Conservation (phyloP, 176 grass and related monocot species). For the Carex cristatella region DNA sequence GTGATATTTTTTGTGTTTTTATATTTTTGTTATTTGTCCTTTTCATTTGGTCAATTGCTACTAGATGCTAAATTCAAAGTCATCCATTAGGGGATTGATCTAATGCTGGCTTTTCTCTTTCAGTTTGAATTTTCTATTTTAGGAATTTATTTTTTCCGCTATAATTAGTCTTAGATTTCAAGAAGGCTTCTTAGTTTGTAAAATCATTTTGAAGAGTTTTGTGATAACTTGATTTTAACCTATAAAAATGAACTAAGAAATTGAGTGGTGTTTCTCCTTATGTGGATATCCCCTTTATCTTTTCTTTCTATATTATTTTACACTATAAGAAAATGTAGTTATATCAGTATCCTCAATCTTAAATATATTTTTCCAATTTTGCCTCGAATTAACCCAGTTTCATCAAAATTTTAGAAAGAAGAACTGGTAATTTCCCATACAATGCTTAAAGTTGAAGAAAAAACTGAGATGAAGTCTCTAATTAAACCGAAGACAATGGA, state of each 20-base stretch:
- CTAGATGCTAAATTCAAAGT: not conserved
- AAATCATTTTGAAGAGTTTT: not conserved
- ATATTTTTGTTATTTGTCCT: not conserved
- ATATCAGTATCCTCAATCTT: not conserved
- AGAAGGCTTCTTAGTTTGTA: not conserved
- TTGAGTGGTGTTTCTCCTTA: not conserved
- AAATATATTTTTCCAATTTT: not conserved
- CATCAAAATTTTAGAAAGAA: constrained; percentile 55
- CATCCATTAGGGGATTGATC: not conserved
- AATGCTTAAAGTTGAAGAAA: constrained; percentile 44
- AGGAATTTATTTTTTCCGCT: not conserved
- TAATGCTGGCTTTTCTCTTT: constrained; percentile 12
- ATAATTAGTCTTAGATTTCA: constrained; percentile 14
- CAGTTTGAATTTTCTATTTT: constrained; percentile 2
- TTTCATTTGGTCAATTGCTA: constrained; percentile 9
- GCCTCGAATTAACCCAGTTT: not conserved
- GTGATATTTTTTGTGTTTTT: not conserved
- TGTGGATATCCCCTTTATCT: not conserved
- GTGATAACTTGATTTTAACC: not conserved
- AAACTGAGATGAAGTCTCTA: constrained; percentile 39
- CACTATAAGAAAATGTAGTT: not conserved
- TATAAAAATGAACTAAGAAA: not conserved
- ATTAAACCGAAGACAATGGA: constrained; percentile 41
- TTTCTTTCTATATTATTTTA: not conserved
- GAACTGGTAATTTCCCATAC: constrained; percentile 36